Conservation (phyloP, 2,329 filamentous ascomycete genomes). For the Botrytis deweyae region DNA sequence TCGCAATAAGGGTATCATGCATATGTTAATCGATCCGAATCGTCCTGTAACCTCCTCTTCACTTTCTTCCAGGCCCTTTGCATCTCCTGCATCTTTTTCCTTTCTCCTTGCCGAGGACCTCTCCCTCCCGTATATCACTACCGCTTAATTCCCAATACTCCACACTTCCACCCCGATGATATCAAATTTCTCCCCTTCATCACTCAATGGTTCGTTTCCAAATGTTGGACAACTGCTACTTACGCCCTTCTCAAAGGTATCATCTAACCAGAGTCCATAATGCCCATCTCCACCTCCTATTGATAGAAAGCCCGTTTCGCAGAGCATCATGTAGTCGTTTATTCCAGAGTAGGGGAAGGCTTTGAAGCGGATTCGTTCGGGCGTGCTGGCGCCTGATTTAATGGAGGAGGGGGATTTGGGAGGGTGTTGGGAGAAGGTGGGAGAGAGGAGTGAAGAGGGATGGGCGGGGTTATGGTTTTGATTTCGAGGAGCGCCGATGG, state of each 20-base stretch:
- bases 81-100: neutral
- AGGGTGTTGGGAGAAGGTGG: conserved; percentile 29
- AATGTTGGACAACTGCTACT: conserved; percentile 87
- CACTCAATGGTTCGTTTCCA: conserved; percentile 89
- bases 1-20: conserved; percentile 21
- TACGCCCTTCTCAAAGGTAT: conserved; percentile 78
- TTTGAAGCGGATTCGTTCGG: conserved; percentile 87
- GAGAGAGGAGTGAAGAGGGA: conserved; percentile 25
- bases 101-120: neutral
- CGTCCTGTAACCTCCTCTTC: neutral
- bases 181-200: conserved; percentile 89
- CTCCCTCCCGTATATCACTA: neutral
- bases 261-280: conserved; percentile 92
- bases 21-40: conserved; percentile 2
- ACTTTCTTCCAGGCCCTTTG: neutral
- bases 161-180: conserved; percentile 90
- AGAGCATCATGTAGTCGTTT: conserved; percentile 96
- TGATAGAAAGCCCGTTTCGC: conserved; percentile 79
- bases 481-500: conserved; percentile 42
- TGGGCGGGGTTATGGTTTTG: neutral
- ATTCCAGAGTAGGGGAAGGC: conserved; percentile 94
- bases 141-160: conserved; percentile 66
- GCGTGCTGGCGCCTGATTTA: conserved; percentile 48
- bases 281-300: conserved; percentile 86
- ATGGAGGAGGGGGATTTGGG: conserved; percentile 33